These are phyloP conservation scores for Cyclotella distinguenda DNA, from an alignment of 108 stramenopile species.

Conservation along the genomic window DNA sequence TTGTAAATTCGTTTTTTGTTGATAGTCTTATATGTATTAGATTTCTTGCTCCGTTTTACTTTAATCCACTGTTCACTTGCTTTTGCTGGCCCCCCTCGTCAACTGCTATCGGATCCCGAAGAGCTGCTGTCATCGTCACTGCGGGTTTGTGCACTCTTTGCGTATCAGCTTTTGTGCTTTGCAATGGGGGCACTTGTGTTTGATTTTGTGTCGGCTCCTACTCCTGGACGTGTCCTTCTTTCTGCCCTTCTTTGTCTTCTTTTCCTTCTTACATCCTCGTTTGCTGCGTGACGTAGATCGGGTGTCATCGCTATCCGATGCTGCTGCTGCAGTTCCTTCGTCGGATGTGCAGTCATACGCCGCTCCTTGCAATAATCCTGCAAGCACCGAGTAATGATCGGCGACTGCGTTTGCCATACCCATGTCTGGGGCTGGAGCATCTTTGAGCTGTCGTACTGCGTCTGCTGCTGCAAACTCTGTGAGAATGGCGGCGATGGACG, in stretches of 20 bases:
- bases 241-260: no score
- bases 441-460: not conserved
- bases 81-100: slow-evolving; percentile 2
- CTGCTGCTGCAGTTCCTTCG: slow-evolving; percentile 1
- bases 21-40: not conserved
- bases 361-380: not conserved
- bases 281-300: no score
- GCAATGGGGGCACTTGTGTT: not conserved
- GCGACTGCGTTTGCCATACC: not conserved
- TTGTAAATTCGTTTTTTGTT: not conserved
- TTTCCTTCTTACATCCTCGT: no score
- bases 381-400: not conserved
- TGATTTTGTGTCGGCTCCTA: no score
- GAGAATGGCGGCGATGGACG: not conserved
- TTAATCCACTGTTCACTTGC: not conserved
- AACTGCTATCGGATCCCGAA: not conserved
- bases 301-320: not conserved
- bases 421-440: slow-evolving; percentile 1
- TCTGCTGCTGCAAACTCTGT: not conserved
- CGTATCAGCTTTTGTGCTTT: not conserved
- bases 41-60: not conserved
- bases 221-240: no score
- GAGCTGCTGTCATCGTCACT: not conserved
- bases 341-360: no score
- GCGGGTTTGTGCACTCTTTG: not conserved